Evolutionary conservation across 1,139 yeast genomes (phyloP).

Genomic region (Diutina pseudorugosa): DNA sequence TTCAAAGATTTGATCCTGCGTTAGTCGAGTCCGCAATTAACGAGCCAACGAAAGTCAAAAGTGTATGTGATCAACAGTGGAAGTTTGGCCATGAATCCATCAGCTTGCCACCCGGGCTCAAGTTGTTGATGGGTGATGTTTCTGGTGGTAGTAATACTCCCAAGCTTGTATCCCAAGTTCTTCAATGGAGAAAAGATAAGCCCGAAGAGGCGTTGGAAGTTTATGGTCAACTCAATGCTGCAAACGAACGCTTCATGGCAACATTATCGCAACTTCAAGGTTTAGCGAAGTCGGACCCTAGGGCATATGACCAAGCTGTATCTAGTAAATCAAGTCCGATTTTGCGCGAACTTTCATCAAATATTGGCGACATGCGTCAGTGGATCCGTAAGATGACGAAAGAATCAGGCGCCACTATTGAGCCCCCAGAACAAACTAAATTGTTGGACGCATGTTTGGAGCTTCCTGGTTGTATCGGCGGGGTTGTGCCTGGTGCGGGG

Average conservation of each 20-base stretch:
- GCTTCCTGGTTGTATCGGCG: slow-evolving; percentile 68
- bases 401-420: slow-evolving; percentile 74
- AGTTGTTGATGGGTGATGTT: slow-evolving; percentile 85
- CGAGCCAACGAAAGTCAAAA: slow-evolving; percentile 13
- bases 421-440: slow-evolving; percentile 65
- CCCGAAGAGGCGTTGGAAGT: slow-evolving; percentile 39
- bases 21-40: slow-evolving; percentile 33
- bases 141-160: slow-evolving; percentile 92
- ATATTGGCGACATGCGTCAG: slow-evolving; percentile 29
- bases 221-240: slow-evolving; percentile 42
- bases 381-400: slow-evolving; percentile 47
- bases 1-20: slow-evolving; percentile 56
- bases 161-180: slow-evolving; percentile 65
- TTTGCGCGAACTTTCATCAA: not conserved
- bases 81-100: slow-evolving; percentile 39
- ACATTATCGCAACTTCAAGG: slow-evolving; percentile 26
- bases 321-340: not conserved
- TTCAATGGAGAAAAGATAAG: slow-evolving; percentile 50
- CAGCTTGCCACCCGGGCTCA: slow-evolving; percentile 53
- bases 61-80: slow-evolving; percentile 47
- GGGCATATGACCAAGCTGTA: slow-evolving; percentile 11
- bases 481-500: slow-evolving; percentile 98
- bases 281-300: slow-evolving; percentile 9
- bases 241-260: slow-evolving; percentile 46
- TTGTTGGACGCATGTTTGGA: slow-evolving; percentile 53